Conservation (phyloP, 805 yeast species). For the Tetrapisispora phaffii region DNA sequence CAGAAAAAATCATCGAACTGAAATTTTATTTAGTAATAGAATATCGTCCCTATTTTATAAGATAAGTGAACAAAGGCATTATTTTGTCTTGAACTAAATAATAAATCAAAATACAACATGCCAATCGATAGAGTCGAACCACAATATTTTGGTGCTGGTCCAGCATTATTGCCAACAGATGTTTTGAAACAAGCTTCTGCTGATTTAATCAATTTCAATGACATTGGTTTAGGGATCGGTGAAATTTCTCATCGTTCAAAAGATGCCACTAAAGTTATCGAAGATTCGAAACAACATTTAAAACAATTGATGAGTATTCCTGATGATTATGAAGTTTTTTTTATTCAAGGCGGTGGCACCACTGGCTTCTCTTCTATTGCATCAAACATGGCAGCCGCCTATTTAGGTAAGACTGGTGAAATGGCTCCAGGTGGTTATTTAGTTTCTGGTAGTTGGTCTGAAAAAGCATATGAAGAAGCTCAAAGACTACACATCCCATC, state of each 20-base stretch:
- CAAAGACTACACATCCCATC: conserved; percentile 68
- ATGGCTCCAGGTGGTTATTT: conserved; percentile 77
- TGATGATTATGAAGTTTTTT: conserved; percentile 87
- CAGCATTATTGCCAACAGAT: conserved; percentile 77
- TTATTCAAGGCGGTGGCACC: conserved; percentile 97
- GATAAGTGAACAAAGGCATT: neutral
- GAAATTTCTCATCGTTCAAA: conserved; percentile 93
- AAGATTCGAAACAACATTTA: conserved; percentile 62
- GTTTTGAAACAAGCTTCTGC: conserved; percentile 83
- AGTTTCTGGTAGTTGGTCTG: conserved; percentile 90
- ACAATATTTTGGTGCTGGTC: conserved; percentile 96
- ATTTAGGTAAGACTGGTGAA: conserved; percentile 61
- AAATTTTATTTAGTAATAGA: too few species aligned
- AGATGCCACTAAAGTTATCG: conserved; percentile 68
- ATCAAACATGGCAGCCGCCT: conserved; percentile 69
- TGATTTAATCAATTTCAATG: conserved; percentile 66
- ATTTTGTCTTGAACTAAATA: neutral
- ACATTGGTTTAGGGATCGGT: conserved; percentile 76
- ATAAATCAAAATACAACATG: neutral
- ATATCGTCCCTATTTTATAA: too few species aligned
- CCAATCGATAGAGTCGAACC: conserved; percentile 55
- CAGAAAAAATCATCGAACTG: too few species aligned
- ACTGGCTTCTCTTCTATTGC: conserved; percentile 87
- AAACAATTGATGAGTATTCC: conserved; percentile 63
- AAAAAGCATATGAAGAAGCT: conserved; percentile 83